A percentile compares a stretch with the other conserved stretches of the same genome.
Conservation (phyloP, 352 stramenopile genomes). For the Phytophthora quininea region DNA sequence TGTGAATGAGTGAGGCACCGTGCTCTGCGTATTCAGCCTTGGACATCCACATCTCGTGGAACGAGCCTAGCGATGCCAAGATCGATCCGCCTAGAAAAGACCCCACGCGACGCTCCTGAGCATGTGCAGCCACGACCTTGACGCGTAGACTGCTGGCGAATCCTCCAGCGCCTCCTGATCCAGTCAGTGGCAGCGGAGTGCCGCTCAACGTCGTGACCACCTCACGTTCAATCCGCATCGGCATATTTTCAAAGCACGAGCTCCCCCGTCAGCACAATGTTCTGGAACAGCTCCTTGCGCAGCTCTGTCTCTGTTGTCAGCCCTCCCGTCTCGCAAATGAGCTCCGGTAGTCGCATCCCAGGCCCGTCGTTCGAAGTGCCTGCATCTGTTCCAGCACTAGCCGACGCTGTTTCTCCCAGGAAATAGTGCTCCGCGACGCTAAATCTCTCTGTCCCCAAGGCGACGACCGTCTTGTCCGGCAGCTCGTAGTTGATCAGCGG, state of each 20-base stretch:
- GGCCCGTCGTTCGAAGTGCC: slow-evolving; percentile 9
- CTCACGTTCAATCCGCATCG: slow-evolving; percentile 73
- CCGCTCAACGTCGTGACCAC: slow-evolving; percentile 59
- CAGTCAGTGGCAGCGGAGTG: slow-evolving; percentile 39
- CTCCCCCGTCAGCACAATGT: slow-evolving; percentile 80
- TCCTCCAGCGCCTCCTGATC: slow-evolving; percentile 13
- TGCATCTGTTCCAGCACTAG: slow-evolving; percentile 17
- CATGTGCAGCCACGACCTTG: slow-evolving; percentile 72
- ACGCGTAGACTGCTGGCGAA: slow-evolving; percentile 60
- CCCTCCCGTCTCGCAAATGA: slow-evolving; percentile 67
- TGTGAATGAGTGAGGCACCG: slow-evolving; percentile 95
- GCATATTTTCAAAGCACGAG: slow-evolving; percentile 86
- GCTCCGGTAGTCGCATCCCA: slow-evolving; percentile 64
- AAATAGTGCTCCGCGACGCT: slow-evolving; percentile 92
- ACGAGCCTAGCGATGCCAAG: slow-evolving; percentile 95
- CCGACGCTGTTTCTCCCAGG: slow-evolving; percentile 13
- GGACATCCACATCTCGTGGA: slow-evolving; percentile 99
- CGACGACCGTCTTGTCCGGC: slow-evolving; percentile 82
- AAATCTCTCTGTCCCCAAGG: slow-evolving; percentile 88
- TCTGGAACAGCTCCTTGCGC: slow-evolving; percentile 83
- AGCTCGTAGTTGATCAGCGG: slow-evolving; percentile 84
- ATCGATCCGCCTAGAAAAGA: slow-evolving; percentile 96
- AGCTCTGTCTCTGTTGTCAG: slow-evolving; percentile 76
- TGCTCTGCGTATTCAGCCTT: slow-evolving; percentile 99
- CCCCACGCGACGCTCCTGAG: slow-evolving; percentile 69